Base-by-base conservation (phyloP, 768 basidiomycete species). In the Rhizopogon salebrosus region DNA sequence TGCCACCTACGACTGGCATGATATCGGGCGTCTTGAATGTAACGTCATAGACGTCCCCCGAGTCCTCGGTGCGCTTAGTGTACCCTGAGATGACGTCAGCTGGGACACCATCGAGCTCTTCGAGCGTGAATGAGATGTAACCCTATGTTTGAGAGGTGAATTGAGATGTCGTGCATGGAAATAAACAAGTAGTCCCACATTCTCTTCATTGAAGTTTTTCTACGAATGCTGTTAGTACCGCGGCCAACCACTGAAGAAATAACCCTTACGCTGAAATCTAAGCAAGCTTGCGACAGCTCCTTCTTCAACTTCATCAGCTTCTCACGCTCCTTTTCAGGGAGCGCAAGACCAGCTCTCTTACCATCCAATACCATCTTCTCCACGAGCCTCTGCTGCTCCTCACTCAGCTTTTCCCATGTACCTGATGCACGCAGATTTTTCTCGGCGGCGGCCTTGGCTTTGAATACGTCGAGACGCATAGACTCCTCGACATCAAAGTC, bases 191-290 rank as follows among this genome's bases (percentile, higher is more conserved):
- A 4, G 18, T 57, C 73, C 52, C 57, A 87, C 89, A 40, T 87
- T 83, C 64, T 94, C 92, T 67, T 95, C 91, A 60, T 92, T 92
- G 72, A 87, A 91, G 71, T 92, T 90, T 84, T 87, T 89, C 85
- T 88, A 49, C 4, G 38, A 26, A 42, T 18, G 6, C 20, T 23
- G n/a, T 18, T 51, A 18, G 42, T 37, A 20, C 27, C 8, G 3
- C 13, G 26, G 4, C 9, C 8, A 9, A 43, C 51, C 23, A 23
- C 48, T 1, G 39, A 51, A 36, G 31, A 9, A 37, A n/a, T 7
- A 16, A 72, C 16, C 8, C 85, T 59, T 60, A 89, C 88, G 65
- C 77, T 82, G 60, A 93, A 93, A 62, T 89, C 85, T n/a, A 91
- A 70, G 64, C 83, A 89, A 24, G 78, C 76, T 60, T 85, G 80